A percentile compares a stretch with the other conserved stretches of the same genome.
Evolutionary conservation across 2,329 filamentous ascomycete genomes (phyloP).

Genomic region (Cladosporium sp.): DNA sequence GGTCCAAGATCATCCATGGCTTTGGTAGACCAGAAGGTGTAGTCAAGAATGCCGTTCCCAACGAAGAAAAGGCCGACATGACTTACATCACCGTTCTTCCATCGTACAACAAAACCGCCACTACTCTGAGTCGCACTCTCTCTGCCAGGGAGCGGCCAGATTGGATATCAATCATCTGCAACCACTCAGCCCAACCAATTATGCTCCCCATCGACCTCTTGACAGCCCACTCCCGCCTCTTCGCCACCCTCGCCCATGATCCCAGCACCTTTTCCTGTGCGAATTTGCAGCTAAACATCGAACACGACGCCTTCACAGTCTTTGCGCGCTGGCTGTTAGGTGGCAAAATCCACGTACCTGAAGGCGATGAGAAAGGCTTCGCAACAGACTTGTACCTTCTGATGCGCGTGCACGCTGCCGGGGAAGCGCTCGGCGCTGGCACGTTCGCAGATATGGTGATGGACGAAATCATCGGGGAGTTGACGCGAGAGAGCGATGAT

Average conservation of each 20-base stretch:
- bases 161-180: neutral
- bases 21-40: too few species aligned
- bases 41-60: too few species aligned
- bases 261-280: neutral
- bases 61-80: neutral
- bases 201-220: neutral
- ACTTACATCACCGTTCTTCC: neutral
- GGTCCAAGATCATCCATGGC: too few species aligned
- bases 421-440: neutral
- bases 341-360: neutral
- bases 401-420: conserved; percentile 6
- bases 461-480: conserved; percentile 2
- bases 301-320: conserved; percentile 8
- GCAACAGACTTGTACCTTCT: conserved; percentile 4
- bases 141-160: neutral
- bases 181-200: neutral
- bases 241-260: conserved; percentile 4
- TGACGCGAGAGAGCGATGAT: neutral
- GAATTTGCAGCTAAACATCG: neutral
- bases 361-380: conserved; percentile 6
- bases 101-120: neutral
- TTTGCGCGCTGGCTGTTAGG: conserved; percentile 5
- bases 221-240: neutral
- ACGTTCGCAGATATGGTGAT: conserved; percentile 5
- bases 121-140: neutral